These are phyloP conservation scores for Hypoxylon sp. DNA, from an alignment of 2,329 filamentous ascomycete species.

Conservation along the genomic window DNA sequence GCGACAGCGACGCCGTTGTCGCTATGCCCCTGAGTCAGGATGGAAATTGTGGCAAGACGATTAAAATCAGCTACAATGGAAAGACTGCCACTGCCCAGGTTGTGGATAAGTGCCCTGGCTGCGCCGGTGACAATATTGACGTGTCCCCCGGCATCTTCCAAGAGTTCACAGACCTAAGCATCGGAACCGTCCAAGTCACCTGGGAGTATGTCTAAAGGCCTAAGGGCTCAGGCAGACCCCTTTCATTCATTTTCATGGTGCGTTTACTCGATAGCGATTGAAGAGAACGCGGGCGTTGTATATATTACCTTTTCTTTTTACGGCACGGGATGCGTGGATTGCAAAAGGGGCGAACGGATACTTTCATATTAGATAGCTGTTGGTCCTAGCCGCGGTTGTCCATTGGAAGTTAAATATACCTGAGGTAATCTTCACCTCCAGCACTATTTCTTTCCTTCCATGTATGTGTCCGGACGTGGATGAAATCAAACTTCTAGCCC, in stretches of 20 bases:
- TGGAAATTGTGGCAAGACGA: conserved; percentile 47
- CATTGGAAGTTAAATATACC: neutral
- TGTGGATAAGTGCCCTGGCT: conserved; percentile 51
- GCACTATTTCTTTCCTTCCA: neutral
- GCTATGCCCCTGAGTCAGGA: conserved; percentile 44
- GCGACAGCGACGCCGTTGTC: conserved; percentile 41
- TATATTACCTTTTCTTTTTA: neutral
- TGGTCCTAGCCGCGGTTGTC: neutral
- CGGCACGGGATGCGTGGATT: neutral
- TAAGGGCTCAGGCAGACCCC: neutral
- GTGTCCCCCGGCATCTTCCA: conserved; percentile 49
- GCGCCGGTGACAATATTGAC: conserved; percentile 45
- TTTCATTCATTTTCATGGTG: neutral
- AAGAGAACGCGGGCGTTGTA: neutral
- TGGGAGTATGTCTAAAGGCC: conserved; percentile 45
- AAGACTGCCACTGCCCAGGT: conserved; percentile 46
- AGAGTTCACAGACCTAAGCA: conserved; percentile 25
- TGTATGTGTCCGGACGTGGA: neutral
- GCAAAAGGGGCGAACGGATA: neutral
- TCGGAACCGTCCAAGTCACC: conserved; percentile 43
- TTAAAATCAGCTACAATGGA: conserved; percentile 46
- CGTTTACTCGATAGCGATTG: neutral
- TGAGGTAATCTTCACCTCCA: neutral
- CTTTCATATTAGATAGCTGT: neutral
- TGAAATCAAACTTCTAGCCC: too few relatives aligned